These are phyloP conservation scores for Solanum dulcamara DNA, from an alignment of 257 asterid genomes.

Conservation along the genomic window DNA sequence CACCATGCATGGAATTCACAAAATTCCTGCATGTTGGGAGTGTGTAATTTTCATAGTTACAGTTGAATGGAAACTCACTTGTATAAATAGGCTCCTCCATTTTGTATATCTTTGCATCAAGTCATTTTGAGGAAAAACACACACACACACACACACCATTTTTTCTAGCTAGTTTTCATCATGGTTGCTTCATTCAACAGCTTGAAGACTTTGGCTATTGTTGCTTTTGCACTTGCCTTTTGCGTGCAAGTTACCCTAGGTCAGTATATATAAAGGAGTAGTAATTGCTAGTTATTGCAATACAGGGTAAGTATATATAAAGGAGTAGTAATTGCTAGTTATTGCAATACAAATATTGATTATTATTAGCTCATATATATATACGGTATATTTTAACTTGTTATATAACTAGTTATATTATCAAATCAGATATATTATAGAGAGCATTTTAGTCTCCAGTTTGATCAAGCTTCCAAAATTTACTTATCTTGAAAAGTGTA, in stretches of 20 bases:
- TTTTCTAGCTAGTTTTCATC: neutral
- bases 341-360: neutral
- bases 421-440: too few relatives aligned
- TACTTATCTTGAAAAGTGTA: too few relatives aligned
- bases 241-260: constrained; percentile 20
- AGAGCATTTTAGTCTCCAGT: too few relatives aligned
- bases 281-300: neutral
- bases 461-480: too few relatives aligned
- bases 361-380: neutral
- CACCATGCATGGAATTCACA: neutral
- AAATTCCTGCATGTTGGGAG: neutral
- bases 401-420: neutral
- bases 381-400: too few relatives aligned
- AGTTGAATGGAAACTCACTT: neutral
- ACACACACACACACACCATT: too few relatives aligned
- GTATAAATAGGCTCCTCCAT: neutral
- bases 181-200: constrained; percentile 21
- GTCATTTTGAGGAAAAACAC: neutral
- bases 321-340: neutral
- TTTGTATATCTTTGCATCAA: neutral
- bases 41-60: neutral
- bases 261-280: neutral
- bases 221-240: constrained; percentile 17
- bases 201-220: constrained; percentile 1
- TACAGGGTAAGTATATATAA: constrained; percentile 18